Evolutionary conservation across 768 basidiomycete genomes (phyloP).

Genomic region (Leucocoprinus sp.): DNA sequence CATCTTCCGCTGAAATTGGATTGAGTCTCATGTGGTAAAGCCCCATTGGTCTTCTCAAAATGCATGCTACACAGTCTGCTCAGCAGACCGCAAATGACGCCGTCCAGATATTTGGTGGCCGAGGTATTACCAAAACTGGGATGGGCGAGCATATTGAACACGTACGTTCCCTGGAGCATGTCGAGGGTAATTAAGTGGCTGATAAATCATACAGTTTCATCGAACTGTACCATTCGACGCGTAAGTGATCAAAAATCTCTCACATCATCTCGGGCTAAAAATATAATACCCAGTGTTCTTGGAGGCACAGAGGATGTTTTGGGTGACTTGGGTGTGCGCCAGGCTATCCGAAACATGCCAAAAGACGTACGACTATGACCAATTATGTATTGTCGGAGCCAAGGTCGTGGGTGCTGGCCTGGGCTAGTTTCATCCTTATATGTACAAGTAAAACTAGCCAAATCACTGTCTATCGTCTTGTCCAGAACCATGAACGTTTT

Average conservation of each 20-base stretch:
- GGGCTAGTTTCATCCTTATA: too few relatives aligned
- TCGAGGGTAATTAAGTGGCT: conserved; percentile 3
- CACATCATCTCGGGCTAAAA: neutral
- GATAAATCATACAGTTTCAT: conserved; percentile 39
- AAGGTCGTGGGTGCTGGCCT: too few relatives aligned
- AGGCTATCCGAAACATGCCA: conserved; percentile 72
- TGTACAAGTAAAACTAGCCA: neutral
- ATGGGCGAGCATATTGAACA: conserved; percentile 70
- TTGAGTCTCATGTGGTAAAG: conserved; percentile 22
- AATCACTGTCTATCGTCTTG: neutral
- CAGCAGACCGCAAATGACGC: conserved; percentile 63
- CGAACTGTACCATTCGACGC: conserved; percentile 62
- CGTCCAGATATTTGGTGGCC: conserved; percentile 82
- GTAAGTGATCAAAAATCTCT: conserved; percentile 20
- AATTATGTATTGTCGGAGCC: too few relatives aligned
- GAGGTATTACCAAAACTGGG: conserved; percentile 78
- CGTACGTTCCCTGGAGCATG: conserved; percentile 22
- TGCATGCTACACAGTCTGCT: conserved; percentile 52
- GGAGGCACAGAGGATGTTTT: conserved; percentile 82
- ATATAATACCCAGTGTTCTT: conserved; percentile 36
- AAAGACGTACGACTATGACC: conserved; percentile 52
- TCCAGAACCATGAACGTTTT: conserved; percentile 1
- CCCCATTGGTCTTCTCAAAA: conserved; percentile 66
- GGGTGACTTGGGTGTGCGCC: conserved; percentile 74
- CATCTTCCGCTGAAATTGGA: conserved; percentile 4